Evolutionary conservation across 768 basidiomycete genomes (phyloP).

Genomic region (Tylopilus sp.): DNA sequence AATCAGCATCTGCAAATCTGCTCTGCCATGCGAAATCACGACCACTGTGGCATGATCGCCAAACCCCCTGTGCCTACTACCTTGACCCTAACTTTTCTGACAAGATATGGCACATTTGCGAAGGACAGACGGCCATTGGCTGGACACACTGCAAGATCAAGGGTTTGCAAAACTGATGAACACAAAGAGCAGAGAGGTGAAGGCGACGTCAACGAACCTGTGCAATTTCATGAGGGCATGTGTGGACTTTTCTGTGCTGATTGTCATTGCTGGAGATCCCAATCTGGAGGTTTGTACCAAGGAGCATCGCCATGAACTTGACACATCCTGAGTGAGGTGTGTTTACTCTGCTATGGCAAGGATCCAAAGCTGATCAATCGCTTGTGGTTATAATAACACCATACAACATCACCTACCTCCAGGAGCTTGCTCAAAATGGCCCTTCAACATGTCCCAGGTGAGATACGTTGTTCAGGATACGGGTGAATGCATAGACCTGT

Average conservation of each 20-base stretch:
- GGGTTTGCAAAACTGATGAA: too few relatives aligned
- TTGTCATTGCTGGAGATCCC: constrained; percentile 98
- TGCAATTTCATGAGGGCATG: constrained; percentile 99
- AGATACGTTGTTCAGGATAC: constrained; percentile 96
- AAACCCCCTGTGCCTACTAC: too few relatives aligned
- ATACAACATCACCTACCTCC: constrained; percentile 92
- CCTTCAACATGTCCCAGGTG: constrained; percentile 95
- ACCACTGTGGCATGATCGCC: too few relatives aligned
- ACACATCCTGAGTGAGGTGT: constrained; percentile 95
- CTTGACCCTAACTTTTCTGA: too few relatives aligned
- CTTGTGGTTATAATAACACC: constrained; percentile 69
- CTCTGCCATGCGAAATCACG: too few relatives aligned
- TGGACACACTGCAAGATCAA: too few relatives aligned
- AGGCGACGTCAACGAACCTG: too few relatives aligned
- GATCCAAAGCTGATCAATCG: constrained; percentile 2
- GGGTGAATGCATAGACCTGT: constrained; percentile 93
- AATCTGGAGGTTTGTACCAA: constrained; percentile 94
- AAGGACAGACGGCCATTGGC: too few relatives aligned
- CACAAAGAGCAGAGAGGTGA: too few relatives aligned
- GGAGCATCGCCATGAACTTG: constrained; percentile 93
- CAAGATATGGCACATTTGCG: too few relatives aligned
- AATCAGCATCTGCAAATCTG: too few relatives aligned
- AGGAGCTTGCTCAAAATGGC: constrained; percentile 92
- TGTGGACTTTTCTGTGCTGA: constrained; percentile 98
- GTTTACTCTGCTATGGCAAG: constrained; percentile 13